Percentiles rank a stretch among this genome's conserved stretches.
These are phyloP conservation scores for Coniferiporia sulphurascens DNA, from an alignment of 1,284 basidiomycete genomes.

Conservation along the genomic window DNA sequence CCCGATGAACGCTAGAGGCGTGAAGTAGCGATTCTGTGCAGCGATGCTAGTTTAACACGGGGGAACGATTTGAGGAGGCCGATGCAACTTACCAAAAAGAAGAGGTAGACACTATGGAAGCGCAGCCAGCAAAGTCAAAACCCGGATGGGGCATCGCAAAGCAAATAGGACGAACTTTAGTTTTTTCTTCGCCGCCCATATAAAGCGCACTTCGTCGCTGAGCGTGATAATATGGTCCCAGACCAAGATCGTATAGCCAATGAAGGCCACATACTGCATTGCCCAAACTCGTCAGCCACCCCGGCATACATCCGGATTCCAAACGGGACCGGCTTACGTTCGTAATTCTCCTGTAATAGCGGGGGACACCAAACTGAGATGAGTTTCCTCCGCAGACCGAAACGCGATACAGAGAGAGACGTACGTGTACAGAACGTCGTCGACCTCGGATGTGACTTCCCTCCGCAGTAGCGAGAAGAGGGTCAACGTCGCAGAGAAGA, in stretches of 20 bases:
- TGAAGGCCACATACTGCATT: constrained; percentile 8
- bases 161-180: not conserved
- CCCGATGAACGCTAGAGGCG: constrained; percentile 5
- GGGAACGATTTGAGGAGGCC: no score
- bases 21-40: not conserved
- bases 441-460: no score
- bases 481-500: no score
- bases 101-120: not conserved
- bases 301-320: no score
- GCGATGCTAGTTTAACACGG: no score
- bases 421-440: no score
- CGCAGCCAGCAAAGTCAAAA: not conserved
- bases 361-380: no score
- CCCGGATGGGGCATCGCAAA: not conserved
- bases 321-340: no score
- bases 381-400: no score
- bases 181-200: not conserved
- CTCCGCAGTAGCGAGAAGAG: no score
- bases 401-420: no score
- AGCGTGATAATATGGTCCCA: constrained; percentile 10
- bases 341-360: no score
- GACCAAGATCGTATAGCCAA: constrained; percentile 8
- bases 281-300: not conserved
- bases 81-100: not conserved
- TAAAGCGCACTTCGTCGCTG: constrained; percentile 5